phyloP scores from a whole-genome alignment of 192 early-diverging fungal species.

The Thamnidium elegans region DNA sequence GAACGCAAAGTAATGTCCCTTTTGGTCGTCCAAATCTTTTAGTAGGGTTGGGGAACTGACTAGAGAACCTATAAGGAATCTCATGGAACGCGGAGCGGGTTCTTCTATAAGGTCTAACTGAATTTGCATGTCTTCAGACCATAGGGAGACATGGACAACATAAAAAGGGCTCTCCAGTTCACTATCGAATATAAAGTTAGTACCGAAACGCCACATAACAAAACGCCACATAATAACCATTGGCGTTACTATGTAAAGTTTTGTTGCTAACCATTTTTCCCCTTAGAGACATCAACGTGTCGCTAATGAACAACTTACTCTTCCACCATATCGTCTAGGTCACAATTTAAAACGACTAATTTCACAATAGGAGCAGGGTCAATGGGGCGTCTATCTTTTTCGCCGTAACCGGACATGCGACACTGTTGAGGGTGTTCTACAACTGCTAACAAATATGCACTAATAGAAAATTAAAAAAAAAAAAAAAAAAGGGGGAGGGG shows the following conservation, averaged over 20 bases:
- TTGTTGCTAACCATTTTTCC: too few relatives aligned
- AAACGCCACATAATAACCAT: neutral
- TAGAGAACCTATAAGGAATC: slow-evolving; percentile 72
- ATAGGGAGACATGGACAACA: neutral
- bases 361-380: slow-evolving; percentile 75
- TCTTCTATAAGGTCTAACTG: slow-evolving; percentile 21
- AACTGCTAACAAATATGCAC: neutral
- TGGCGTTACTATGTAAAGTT: too few relatives aligned
- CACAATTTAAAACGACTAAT: slow-evolving; percentile 11
- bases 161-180: slow-evolving; percentile 5
- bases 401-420: slow-evolving; percentile 6
- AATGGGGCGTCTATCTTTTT: slow-evolving; percentile 63
- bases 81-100: slow-evolving; percentile 70
- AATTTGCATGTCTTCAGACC: slow-evolving; percentile 14
- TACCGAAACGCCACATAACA: neutral
- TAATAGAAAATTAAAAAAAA: neutral
- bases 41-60: slow-evolving; percentile 82
- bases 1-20: slow-evolving; percentile 90
- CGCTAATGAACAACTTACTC: slow-evolving; percentile 15
- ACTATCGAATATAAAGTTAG: neutral
- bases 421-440: slow-evolving; percentile 19
- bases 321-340: slow-evolving; percentile 1
- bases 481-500: neutral
- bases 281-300: too few relatives aligned
- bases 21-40: slow-evolving; percentile 72